A percentile compares a stretch with the other conserved stretches of the same genome.
These are phyloP conservation scores for Streptanthus diversifolius DNA, from an alignment of 345 rosid genomes.

Conservation along the genomic window DNA sequence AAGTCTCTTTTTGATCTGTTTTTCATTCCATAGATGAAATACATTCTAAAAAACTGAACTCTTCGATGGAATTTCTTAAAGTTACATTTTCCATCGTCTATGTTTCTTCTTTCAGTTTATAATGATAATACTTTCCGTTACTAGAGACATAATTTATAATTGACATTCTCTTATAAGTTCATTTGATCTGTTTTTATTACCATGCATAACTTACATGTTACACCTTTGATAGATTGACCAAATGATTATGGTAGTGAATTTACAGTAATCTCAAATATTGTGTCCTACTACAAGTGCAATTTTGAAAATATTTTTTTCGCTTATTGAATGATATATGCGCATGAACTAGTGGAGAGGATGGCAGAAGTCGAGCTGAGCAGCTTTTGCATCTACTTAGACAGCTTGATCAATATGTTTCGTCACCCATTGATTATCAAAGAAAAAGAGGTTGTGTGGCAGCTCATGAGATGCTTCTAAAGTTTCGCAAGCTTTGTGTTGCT, in stretches of 20 bases:
- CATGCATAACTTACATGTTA: slow-evolving; percentile 7
- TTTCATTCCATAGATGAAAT: slow-evolving; percentile 8
- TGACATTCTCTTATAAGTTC: neutral
- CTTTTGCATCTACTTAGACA: slow-evolving; percentile 87
- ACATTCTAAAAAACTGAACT: slow-evolving; percentile 2
- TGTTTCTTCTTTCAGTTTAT: slow-evolving; percentile 13
- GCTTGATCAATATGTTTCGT: slow-evolving; percentile 76
- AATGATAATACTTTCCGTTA: neutral
- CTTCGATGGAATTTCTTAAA: neutral
- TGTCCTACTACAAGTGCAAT: neutral
- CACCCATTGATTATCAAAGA: slow-evolving; percentile 80
- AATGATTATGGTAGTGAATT: slow-evolving; percentile 10
- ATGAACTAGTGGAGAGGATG: slow-evolving; percentile 91
- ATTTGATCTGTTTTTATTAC: slow-evolving; percentile 3
- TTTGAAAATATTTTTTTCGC: neutral
- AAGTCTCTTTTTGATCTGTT: neutral
- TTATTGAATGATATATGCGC: slow-evolving; percentile 17
- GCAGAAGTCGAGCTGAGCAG: slow-evolving; percentile 97
- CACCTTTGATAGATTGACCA: slow-evolving; percentile 20
- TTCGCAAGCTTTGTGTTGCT: slow-evolving; percentile 75
- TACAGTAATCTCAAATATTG: neutral
- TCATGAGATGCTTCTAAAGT: slow-evolving; percentile 80
- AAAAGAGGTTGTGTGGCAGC: slow-evolving; percentile 92
- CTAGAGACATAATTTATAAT: neutral
- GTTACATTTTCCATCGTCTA: neutral